A percentile compares a stretch with the other conserved stretches of the same genome.
phyloP scores from a whole-genome alignment of 140 eudicot species.

The Bidens hawaiensis region DNA sequence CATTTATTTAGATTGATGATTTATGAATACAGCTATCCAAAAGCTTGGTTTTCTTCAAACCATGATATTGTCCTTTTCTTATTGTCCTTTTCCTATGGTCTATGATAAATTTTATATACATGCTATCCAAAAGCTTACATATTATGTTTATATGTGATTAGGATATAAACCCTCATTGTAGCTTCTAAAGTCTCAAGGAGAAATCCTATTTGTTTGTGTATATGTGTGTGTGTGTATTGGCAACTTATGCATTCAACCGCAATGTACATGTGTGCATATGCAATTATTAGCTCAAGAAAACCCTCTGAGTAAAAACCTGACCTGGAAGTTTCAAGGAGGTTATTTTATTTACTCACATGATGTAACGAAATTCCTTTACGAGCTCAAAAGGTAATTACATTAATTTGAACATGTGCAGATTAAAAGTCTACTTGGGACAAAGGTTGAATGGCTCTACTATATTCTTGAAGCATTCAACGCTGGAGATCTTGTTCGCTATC shows the following conservation, averaged over 20 bases:
- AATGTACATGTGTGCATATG: background rate
- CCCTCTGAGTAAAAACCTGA: no score
- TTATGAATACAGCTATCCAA: background rate
- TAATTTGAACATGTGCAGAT: constrained; percentile 44
- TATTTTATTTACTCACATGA: background rate
- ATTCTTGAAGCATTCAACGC: constrained; percentile 89
- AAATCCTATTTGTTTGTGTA: background rate
- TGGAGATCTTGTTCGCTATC: constrained; percentile 89
- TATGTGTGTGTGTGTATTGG: background rate
- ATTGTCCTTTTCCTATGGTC: no score
- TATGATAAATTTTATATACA: no score
- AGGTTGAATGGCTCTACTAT: constrained; percentile 91
- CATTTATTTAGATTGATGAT: background rate
- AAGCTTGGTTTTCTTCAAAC: no score
- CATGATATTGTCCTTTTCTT: no score
- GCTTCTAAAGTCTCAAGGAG: no score
- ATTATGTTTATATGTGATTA: no score
- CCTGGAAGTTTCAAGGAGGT: background rate
- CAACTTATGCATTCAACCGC: background rate
- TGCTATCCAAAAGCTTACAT: no score
- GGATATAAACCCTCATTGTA: no score
- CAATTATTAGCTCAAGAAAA: no score
- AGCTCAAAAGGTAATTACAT: background rate
- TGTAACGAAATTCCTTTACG: background rate
- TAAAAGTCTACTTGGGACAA: constrained; percentile 77